Base-by-base conservation (phyloP, 306 rosid genomes). In the Cyamopsis tetragonoloba region DNA sequence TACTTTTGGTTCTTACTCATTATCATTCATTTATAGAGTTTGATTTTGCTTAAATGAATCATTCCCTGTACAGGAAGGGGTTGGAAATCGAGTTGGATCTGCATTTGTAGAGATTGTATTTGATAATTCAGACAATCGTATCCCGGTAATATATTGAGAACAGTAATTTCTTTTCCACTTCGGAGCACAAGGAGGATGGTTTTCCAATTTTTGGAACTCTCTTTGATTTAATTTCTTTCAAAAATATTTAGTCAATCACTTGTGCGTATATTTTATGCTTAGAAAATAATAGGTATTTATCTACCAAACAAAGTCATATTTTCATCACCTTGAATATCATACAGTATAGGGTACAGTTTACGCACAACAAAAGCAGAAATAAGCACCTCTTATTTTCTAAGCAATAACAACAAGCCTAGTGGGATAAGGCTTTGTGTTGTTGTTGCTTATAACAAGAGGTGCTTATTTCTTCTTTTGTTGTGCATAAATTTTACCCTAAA, bases 41-140 rank as follows among this genome's bases (percentile, higher is more conserved):
- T 55, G 26, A 14, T 50, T 12, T 47, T 48, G 70, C 66, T 77
- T 39, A 31, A 39, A 42, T 41, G 28, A 31, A 17, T 59, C 22
- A 31, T 72, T 73, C 42, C 62, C 14, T 58, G 65, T 14, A 48
- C 86, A 93, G 98, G 98, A 93, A 83, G 98, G 98, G 32, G 97
- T 97, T 70, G 98, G 98, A 61, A 86, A 88, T 72, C 96, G 86
- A 66, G 97, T 93, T 51, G 70, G 84, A 66, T 84, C 95, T 63
- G 97, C 98, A 2, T 93, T 93, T 80, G 98, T 93, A 77, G 98
- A 93, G 92, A 93, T 93, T 62, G 96, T 93, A 71, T 93, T 93
- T 68, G 98, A 93, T 73, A 93, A 93, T 67, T 83, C 89, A 31
- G 98, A 93, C 79, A 86, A 89, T 67, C 96, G 98, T 38, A 93